Percentiles rank a stretch among this genome's conserved stretches.
Conservation (phyloP, 2,329 filamentous ascomycete genomes). For the Aspergillus ruber region DNA sequence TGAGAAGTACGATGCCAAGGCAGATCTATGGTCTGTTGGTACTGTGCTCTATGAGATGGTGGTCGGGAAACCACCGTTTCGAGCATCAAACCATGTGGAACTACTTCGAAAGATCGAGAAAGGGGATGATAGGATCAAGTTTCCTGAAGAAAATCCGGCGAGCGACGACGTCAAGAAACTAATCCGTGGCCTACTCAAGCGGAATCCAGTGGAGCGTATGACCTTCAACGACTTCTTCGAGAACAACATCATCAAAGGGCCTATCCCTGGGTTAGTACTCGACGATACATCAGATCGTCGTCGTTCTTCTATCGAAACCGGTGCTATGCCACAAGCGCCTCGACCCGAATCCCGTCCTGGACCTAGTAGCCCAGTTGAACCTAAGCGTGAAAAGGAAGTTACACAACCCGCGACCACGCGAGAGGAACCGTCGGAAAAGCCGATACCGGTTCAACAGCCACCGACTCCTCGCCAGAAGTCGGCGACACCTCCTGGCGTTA, state of each 20-base stretch:
- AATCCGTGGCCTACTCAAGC: constrained; percentile 74
- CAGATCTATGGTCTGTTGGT: constrained; percentile 94
- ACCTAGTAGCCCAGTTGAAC: constrained; percentile 8
- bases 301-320: constrained; percentile 14
- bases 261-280: constrained; percentile 73
- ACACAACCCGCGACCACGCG: constrained; percentile 16
- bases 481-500: constrained; percentile 21
- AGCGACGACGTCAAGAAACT: constrained; percentile 73
- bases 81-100: constrained; percentile 90
- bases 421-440: constrained; percentile 7
- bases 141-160: constrained; percentile 65
- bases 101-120: constrained; percentile 86
- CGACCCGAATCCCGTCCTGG: constrained; percentile 14
- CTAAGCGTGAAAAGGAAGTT: constrained; percentile 17
- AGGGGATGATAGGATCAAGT: constrained; percentile 77
- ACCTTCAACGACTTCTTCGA: constrained; percentile 81
- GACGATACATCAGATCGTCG: constrained; percentile 47
- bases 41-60: constrained; percentile 96
- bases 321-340: constrained; percentile 6
- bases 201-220: constrained; percentile 76
- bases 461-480: constrained; percentile 22
- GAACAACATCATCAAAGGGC: constrained; percentile 62
- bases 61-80: constrained; percentile 80
- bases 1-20: constrained; percentile 94
- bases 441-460: constrained; percentile 31